These are phyloP conservation scores for Diaporthe humulicola DNA, from an alignment of 2,329 filamentous ascomycete species.

Conservation along the genomic window DNA sequence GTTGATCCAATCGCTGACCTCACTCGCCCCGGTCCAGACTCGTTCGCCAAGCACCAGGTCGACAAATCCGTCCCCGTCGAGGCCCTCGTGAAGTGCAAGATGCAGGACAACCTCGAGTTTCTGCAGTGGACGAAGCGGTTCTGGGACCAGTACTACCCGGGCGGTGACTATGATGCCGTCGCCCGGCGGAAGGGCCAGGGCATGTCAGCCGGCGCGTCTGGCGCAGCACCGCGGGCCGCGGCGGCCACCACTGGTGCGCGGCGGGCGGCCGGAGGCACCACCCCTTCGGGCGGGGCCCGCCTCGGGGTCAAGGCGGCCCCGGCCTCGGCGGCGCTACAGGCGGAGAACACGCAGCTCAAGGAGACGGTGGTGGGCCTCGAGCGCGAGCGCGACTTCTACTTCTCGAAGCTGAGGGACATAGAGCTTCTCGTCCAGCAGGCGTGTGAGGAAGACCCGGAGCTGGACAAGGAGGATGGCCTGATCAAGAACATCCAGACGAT, in stretches of 20 bases:
- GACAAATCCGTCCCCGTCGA: constrained; percentile 93
- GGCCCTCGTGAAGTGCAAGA: constrained; percentile 95
- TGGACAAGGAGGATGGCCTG: constrained; percentile 93
- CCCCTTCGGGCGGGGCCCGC: constrained; percentile 70
- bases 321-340: constrained; percentile 79
- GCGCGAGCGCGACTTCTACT: constrained; percentile 98
- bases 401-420: constrained; percentile 97
- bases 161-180: constrained; percentile 95
- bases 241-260: constrained; percentile 55
- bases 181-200: constrained; percentile 84
- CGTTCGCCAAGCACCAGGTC: constrained; percentile 87
- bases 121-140: constrained; percentile 96
- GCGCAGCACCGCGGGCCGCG: constrained; percentile 63
- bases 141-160: constrained; percentile 98
- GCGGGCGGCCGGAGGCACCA: constrained; percentile 70
- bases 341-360: constrained; percentile 90
- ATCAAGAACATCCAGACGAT: constrained; percentile 97
- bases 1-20: constrained; percentile 3
- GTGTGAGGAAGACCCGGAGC: constrained; percentile 89
- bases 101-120: constrained; percentile 99
- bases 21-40: constrained; percentile 65
- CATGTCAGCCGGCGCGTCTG: constrained; percentile 63
- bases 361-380: constrained; percentile 96
- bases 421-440: constrained; percentile 94
- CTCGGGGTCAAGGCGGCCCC: constrained; percentile 59